Conservation (phyloP, 2,329 filamentous ascomycete genomes). For the Pseudocercospora macadamiae region DNA sequence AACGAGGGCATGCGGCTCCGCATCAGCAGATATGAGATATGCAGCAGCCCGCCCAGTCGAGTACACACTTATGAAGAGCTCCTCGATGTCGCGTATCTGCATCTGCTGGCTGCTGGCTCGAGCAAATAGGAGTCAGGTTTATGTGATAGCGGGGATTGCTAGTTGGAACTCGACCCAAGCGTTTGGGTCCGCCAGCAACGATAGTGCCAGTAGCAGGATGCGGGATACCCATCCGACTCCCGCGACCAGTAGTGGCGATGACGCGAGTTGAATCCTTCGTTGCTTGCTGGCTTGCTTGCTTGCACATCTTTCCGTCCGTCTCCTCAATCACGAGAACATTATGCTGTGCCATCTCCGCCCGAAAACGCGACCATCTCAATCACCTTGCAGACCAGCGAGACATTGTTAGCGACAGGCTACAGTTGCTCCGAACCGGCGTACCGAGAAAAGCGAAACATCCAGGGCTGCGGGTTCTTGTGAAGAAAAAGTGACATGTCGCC, state of each 20-base stretch:
- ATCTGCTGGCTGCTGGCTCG: neutral
- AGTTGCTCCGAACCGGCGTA: neutral
- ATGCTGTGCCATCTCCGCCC: neutral
- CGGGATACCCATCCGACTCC: neutral
- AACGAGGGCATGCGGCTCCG: neutral
- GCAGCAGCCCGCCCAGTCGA: neutral
- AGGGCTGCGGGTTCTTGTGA: no score
- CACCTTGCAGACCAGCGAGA: neutral
- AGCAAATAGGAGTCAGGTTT: neutral
- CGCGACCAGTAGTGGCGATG: neutral
- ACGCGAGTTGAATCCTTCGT: no score
- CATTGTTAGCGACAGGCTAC: neutral
- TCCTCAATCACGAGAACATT: neutral
- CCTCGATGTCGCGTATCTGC: no score
- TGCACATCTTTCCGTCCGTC: neutral
- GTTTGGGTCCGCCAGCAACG: neutral
- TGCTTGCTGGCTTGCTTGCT: neutral
- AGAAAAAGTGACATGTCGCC: constrained; percentile 22
- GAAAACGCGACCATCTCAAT: neutral
- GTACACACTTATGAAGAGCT: no score
- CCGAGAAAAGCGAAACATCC: no score
- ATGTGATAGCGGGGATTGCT: neutral
- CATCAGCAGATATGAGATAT: neutral
- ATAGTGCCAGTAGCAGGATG: neutral
- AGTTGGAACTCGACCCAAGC: no score